Percentiles rank a stretch among this genome's conserved stretches.
Evolutionary conservation across 2,329 filamentous ascomycete species (phyloP).

Genomic region (Cryphonectria naterciae): DNA sequence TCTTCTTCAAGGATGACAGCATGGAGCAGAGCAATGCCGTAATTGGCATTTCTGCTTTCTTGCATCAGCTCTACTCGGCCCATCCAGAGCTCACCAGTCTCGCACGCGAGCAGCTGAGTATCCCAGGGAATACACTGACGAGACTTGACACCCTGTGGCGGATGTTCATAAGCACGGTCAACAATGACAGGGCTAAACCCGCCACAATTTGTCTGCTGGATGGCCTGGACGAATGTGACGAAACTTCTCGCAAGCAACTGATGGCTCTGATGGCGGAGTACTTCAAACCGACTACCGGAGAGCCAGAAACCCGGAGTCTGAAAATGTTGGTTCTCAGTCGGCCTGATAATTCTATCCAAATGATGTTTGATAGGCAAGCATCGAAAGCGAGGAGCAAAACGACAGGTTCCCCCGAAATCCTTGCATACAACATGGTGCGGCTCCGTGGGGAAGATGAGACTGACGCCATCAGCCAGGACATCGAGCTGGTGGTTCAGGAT

Average conservation of each 20-base stretch:
- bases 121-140: neutral
- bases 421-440: neutral
- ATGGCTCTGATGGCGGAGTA: slow-evolving; percentile 22
- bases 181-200: neutral
- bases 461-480: neutral
- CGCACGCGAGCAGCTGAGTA: neutral
- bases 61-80: slow-evolving; percentile 27
- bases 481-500: neutral
- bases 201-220: slow-evolving; percentile 31
- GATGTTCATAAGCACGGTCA: neutral
- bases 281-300: slow-evolving; percentile 8
- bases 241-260: slow-evolving; percentile 16
- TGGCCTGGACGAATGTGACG: slow-evolving; percentile 31
- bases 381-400: neutral
- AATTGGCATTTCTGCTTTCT: slow-evolving; percentile 10
- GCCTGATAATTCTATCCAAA: neutral
- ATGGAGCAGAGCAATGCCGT: slow-evolving; percentile 23
- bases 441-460: neutral
- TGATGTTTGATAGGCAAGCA: neutral
- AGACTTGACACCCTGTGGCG: neutral
- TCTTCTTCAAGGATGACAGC: slow-evolving; percentile 30
- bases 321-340: neutral
- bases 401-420: neutral
- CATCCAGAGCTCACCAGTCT: neutral
- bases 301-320: neutral